Evolutionary conservation across 1,284 basidiomycete species (phyloP).

Genomic region (Cryptococcus amylolentus): DNA sequence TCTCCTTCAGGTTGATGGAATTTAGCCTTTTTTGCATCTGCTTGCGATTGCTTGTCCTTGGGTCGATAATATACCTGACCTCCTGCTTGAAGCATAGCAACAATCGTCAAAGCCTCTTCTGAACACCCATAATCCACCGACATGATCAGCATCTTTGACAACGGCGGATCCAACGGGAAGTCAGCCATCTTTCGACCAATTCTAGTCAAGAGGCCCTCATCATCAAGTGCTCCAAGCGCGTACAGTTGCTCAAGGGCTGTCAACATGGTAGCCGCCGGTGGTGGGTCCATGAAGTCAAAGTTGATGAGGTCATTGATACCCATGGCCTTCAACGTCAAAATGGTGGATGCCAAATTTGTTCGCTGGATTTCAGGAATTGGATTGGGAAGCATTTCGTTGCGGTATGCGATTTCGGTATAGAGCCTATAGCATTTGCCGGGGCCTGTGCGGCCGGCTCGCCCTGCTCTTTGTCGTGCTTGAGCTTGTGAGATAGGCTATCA

Average conservation of each 20-base stretch:
- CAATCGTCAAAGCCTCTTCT: slow-evolving; percentile 93
- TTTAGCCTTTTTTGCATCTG: slow-evolving; percentile 98
- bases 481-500: slow-evolving; percentile 92
- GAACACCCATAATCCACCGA: slow-evolving; percentile 95
- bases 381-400: slow-evolving; percentile 98
- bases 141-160: slow-evolving; percentile 98
- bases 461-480: slow-evolving; percentile 89
- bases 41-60: slow-evolving; percentile 98
- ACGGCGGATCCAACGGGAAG: slow-evolving; percentile 93
- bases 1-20: slow-evolving; percentile 98
- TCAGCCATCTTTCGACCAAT: slow-evolving; percentile 99
- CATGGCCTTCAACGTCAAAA: slow-evolving; percentile 96
- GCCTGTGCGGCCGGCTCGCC: slow-evolving; percentile 94
- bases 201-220: slow-evolving; percentile 90
- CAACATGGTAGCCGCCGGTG: slow-evolving; percentile 91
- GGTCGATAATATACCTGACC: slow-evolving; percentile 96
- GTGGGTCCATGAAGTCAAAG: slow-evolving; percentile 99
- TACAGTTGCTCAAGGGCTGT: slow-evolving; percentile 86
- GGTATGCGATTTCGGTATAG: slow-evolving; percentile 95
- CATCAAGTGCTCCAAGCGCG: slow-evolving; percentile 91
- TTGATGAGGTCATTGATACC: slow-evolving; percentile 96
- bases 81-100: slow-evolving; percentile 90
- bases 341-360: slow-evolving; percentile 87
- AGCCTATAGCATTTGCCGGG: slow-evolving; percentile 98
- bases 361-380: slow-evolving; percentile 97